Base-by-base conservation (phyloP, 2,329 filamentous ascomycete species). In the Cryphonectria nitschkei region DNA sequence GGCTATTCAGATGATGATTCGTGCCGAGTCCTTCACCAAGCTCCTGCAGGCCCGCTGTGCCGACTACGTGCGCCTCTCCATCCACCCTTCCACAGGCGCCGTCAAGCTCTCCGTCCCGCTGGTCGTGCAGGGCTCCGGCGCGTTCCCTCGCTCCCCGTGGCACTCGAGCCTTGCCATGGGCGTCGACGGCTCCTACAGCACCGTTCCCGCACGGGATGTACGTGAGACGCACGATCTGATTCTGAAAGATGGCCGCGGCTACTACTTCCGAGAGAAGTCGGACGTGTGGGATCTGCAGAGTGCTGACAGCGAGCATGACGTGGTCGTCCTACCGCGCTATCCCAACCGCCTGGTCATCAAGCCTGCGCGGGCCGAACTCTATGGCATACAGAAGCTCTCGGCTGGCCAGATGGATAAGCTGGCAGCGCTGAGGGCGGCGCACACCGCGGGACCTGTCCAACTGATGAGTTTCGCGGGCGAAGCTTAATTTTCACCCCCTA, bases 231-330 rank as follows among this genome's bases (percentile, higher is more conserved):
- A 81, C 67, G 78, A 79, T 9, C 70, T 82, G 22, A 66, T 82
- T 16, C 76, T 78, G 67, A 74, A 74, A 29, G 74, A 80, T 26
- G 79, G 78, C 8, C 78, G 75, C 32, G 78, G 80, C 7, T 80
- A 78, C 70, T 79, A 75, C 65, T 82, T 78, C 75, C 78, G 80
- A 4, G 79, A 81, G 67, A 78, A 74, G 29, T 80, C 80, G 0
- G 75, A 76, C 1, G 70, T 81, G 2, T 81, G 56, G 56, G 26
- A 60, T 60, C 26, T 60, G 56, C 26, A 7, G 3, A 34, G 56
- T 60, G 56, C 56, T 34, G 56, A 63, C 32, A 26, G 60, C 60
- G 32, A 63, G n/a, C 32, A 63, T 34, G 37, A 63, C 9, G 34
- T 63, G 16, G 37, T 37, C 32, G 22, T 63, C 26, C 26, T 37